A percentile compares a stretch with the other conserved stretches of the same genome.
These are phyloP conservation scores for Podila epigama DNA, from an alignment of 192 early-diverging fungal species.

Conservation along the genomic window DNA sequence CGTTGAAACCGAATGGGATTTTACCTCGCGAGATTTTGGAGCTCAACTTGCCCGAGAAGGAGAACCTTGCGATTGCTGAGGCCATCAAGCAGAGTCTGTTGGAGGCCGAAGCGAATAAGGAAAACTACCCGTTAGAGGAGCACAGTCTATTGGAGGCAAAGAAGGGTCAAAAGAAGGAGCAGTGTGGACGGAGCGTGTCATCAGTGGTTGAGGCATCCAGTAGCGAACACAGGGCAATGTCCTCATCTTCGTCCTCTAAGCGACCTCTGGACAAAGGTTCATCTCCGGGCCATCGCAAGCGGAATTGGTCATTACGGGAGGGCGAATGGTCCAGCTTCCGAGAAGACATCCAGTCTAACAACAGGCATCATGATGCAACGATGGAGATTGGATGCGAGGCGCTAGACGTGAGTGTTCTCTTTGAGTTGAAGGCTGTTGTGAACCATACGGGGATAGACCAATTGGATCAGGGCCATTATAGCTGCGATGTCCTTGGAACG, in stretches of 20 bases:
- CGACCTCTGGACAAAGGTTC: no score
- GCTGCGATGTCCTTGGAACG: conserved; percentile 19
- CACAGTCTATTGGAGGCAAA: neutral
- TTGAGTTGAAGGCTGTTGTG: conserved; percentile 17
- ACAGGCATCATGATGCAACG: neutral
- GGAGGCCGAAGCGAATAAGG: conserved; percentile 31
- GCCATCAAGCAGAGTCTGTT: conserved; percentile 24
- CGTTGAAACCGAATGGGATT: no score
- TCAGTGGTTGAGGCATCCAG: neutral
- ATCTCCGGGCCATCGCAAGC: no score
- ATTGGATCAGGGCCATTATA: conserved; percentile 12
- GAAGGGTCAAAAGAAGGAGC: neutral
- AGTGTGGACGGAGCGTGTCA: neutral
- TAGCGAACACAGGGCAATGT: no score
- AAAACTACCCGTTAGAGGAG: conserved; percentile 27
- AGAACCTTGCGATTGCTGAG: conserved; percentile 12
- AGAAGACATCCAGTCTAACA: conserved; percentile 4
- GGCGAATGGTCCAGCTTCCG: no score
- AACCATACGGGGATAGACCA: conserved; percentile 19
- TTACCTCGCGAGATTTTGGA: neutral
- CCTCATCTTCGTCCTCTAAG: no score
- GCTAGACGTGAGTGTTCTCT: no score
- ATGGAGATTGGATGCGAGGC: conserved; percentile 1
- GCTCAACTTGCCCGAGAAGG: conserved; percentile 13
- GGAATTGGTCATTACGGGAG: no score